Conservation (phyloP, 306 rosid genomes). For the Casuarina glauca region DNA sequence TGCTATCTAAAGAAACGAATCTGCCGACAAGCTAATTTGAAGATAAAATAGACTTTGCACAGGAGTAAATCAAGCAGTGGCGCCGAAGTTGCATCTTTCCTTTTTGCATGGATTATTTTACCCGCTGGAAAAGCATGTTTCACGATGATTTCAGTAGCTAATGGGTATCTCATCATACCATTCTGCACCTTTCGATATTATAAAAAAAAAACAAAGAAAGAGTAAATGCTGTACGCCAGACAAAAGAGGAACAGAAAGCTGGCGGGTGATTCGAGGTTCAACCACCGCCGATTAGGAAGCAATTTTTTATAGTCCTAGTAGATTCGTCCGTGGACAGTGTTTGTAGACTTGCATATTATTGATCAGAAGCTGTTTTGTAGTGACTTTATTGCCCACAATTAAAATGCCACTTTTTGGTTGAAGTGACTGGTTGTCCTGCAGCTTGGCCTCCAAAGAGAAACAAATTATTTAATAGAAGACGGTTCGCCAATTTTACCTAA, state of each 20-base stretch:
- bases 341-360: neutral
- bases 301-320: neutral
- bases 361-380: too few species aligned
- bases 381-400: too few species aligned
- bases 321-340: neutral
- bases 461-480: too few species aligned
- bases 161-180: slow-evolving; percentile 1
- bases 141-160: neutral
- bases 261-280: slow-evolving; percentile 4
- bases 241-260: neutral
- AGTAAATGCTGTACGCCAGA: neutral
- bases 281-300: neutral
- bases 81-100: neutral
- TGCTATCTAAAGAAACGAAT: neutral
- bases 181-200: neutral
- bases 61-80: neutral
- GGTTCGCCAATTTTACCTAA: too few species aligned
- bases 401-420: too few species aligned
- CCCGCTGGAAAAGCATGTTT: neutral
- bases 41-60: neutral
- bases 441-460: too few species aligned
- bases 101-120: slow-evolving; percentile 1
- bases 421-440: too few species aligned
- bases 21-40: neutral
- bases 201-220: neutral